Evolutionary conservation across 2,329 filamentous ascomycete genomes (phyloP).

Genomic region (Dendrostoma leiphaemia): DNA sequence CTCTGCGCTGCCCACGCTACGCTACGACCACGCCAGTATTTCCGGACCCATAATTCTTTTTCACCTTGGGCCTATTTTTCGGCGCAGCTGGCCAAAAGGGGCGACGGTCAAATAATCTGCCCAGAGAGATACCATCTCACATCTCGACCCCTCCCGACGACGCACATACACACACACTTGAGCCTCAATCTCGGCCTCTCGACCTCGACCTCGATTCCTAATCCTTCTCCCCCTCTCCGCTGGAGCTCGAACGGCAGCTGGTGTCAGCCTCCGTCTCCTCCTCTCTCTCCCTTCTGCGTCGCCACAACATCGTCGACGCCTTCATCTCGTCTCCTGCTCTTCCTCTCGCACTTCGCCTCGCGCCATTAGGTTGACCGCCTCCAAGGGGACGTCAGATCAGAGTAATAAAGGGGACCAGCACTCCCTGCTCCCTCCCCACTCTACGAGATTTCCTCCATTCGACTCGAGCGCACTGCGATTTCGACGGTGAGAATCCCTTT

Average conservation of each 20-base stretch:
- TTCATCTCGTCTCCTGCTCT: slow-evolving; percentile 1
- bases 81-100: slow-evolving; percentile 11
- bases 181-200: background rate
- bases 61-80: background rate
- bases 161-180: background rate
- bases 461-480: slow-evolving; percentile 9
- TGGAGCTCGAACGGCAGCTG: no score
- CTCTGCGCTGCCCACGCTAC: no score
- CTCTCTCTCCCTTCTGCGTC: background rate
- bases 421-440: slow-evolving; percentile 19
- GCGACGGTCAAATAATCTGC: background rate
- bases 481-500: slow-evolving; percentile 17
- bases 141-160: background rate
- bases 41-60: slow-evolving; percentile 19
- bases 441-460: slow-evolving; percentile 19
- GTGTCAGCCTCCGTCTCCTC: background rate
- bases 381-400: slow-evolving; percentile 17
- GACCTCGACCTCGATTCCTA: background rate
- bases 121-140: background rate
- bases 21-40: slow-evolving; percentile 15
- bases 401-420: slow-evolving; percentile 19
- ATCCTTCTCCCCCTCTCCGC: no score
- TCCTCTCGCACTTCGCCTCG: slow-evolving; percentile 9
- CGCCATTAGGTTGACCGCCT: slow-evolving; percentile 19
- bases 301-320: background rate